These are phyloP conservation scores for Xerocomus nothofagi DNA, from an alignment of 1,284 basidiomycete genomes.

Conservation along the genomic window DNA sequence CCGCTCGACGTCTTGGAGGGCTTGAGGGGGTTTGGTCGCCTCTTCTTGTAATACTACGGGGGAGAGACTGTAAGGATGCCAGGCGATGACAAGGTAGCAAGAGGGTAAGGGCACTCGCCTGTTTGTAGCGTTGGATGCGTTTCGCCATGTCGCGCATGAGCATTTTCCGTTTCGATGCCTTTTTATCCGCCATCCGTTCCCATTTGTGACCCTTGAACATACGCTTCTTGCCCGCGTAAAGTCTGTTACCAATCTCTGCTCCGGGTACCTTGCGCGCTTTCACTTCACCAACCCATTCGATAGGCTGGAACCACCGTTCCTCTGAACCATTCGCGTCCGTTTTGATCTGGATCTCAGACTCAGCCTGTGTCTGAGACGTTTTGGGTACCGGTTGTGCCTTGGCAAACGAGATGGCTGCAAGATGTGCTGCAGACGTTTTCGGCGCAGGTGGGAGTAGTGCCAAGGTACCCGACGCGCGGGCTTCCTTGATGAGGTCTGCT, in stretches of 20 bases:
- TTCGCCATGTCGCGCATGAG: slow-evolving; percentile 67
- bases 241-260: slow-evolving; percentile 54
- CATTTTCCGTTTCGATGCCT: slow-evolving; percentile 46
- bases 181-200: slow-evolving; percentile 57
- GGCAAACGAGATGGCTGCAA: slow-evolving; percentile 20
- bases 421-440: slow-evolving; percentile 40
- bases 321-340: slow-evolving; percentile 11
- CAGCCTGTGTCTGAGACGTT: not conserved
- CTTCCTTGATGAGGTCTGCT: slow-evolving; percentile 73
- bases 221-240: slow-evolving; percentile 71
- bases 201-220: slow-evolving; percentile 89
- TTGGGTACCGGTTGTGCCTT: slow-evolving; percentile 20
- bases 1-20: slow-evolving; percentile 42
- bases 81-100: not conserved
- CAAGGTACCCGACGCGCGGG: slow-evolving; percentile 51
- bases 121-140: slow-evolving; percentile 62
- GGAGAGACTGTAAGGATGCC: slow-evolving; percentile 3
- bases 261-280: slow-evolving; percentile 50
- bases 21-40: slow-evolving; percentile 55
- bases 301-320: slow-evolving; percentile 38
- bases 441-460: slow-evolving; percentile 65
- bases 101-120: slow-evolving; percentile 41
- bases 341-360: not conserved
- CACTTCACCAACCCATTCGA: slow-evolving; percentile 60
- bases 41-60: slow-evolving; percentile 50